These are phyloP conservation scores for Penicillium steckii DNA, from an alignment of 495 filamentous ascomycete genomes.

Conservation along the genomic window DNA sequence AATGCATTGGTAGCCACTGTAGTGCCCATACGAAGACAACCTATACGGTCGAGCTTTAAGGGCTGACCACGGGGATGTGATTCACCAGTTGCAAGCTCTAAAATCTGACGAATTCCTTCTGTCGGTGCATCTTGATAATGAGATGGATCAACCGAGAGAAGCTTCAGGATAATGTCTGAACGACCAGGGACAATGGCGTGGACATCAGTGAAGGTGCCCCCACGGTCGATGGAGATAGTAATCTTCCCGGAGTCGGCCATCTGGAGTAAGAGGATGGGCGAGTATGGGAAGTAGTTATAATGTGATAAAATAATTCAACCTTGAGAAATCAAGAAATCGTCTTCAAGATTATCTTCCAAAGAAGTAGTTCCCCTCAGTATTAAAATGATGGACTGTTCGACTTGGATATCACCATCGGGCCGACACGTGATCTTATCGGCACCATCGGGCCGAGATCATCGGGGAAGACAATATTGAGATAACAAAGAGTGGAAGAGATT, in stretches of 20 bases:
- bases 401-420: slow-evolving; percentile 17
- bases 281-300: too few species aligned
- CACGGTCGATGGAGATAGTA: slow-evolving; percentile 51
- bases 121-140: slow-evolving; percentile 89
- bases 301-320: not conserved
- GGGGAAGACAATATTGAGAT: not conserved
- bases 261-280: not conserved
- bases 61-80: slow-evolving; percentile 79
- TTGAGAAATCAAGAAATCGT: too few species aligned
- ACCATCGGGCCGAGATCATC: slow-evolving; percentile 20
- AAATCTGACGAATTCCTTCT: slow-evolving; percentile 86
- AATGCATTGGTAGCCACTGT: slow-evolving; percentile 91
- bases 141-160: slow-evolving; percentile 84
- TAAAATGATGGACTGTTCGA: not conserved
- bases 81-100: slow-evolving; percentile 73
- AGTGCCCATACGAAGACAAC: slow-evolving; percentile 85
- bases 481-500: too few species aligned
- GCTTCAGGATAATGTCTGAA: slow-evolving; percentile 79
- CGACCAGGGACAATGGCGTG: slow-evolving; percentile 52
- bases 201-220: slow-evolving; percentile 67
- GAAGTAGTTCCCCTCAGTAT: not conserved
- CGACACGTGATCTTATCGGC: slow-evolving; percentile 20
- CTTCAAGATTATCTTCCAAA: not conserved
- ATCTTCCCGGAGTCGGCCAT: slow-evolving; percentile 38
- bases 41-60: slow-evolving; percentile 78